Conservation (phyloP, 129 eudicot species). For the Mikania micrantha region DNA sequence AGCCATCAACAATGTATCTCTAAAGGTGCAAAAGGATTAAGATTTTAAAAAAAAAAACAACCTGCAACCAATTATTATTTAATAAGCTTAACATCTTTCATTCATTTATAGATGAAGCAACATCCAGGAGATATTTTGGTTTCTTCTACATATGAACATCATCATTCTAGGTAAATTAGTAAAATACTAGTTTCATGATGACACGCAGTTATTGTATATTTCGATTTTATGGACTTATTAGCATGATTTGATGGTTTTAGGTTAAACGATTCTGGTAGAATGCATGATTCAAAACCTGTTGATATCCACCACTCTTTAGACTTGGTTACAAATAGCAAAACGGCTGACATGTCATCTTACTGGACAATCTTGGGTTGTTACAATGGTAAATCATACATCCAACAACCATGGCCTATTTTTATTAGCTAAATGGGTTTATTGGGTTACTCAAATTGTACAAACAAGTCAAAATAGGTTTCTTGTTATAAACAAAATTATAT, state of each 20-base stretch:
- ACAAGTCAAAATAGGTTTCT: too few relatives aligned
- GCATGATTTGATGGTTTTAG: conserved; percentile 18
- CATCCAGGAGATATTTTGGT: not conserved
- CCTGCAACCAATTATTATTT: not conserved
- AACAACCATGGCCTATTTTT: too few relatives aligned
- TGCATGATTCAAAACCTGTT: conserved; percentile 13
- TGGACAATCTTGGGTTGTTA: conserved; percentile 76
- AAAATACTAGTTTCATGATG: not conserved
- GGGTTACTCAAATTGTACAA: too few relatives aligned
- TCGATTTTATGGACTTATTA: not conserved
- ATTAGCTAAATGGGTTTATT: too few relatives aligned
- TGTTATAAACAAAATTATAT: too few relatives aligned
- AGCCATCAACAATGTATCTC: conserved; percentile 15
- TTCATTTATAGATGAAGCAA: not conserved
- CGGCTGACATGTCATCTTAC: conserved; percentile 57
- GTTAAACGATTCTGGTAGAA: conserved; percentile 34
- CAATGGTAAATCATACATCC: conserved; percentile 40
- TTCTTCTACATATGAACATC: not conserved
- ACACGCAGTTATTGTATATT: not conserved
- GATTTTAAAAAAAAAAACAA: too few relatives aligned
- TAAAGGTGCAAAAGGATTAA: conserved; percentile 15
- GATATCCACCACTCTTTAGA: conserved; percentile 45
- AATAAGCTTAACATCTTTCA: not conserved
- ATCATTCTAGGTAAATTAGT: not conserved
- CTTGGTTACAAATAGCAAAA: conserved; percentile 34